These are phyloP conservation scores for Mortierella sp. DNA, from an alignment of 371 early-diverging fungal species.

Conservation along the genomic window DNA sequence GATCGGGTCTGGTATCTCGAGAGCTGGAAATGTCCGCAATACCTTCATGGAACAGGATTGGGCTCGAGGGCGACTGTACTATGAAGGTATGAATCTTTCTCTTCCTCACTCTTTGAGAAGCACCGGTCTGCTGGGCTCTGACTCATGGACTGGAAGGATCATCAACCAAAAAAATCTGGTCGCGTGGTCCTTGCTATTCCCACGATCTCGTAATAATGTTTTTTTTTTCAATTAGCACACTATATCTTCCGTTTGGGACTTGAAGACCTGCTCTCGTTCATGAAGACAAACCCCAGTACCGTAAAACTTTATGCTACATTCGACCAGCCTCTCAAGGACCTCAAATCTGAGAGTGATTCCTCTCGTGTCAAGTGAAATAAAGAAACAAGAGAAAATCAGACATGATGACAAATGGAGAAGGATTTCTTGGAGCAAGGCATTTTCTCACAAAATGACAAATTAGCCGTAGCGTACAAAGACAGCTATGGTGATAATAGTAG, in stretches of 20 bases:
- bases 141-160: no score
- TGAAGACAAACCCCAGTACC: slow-evolving; percentile 18
- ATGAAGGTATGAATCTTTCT: slow-evolving; percentile 43
- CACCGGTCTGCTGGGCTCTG: no score
- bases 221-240: slow-evolving; percentile 8
- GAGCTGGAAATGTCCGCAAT: not conserved
- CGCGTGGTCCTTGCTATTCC: no score
- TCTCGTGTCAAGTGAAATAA: slow-evolving; percentile 8
- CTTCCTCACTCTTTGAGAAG: no score
- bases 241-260: slow-evolving; percentile 27
- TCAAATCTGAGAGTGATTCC: slow-evolving; percentile 19
- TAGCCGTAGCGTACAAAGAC: no score
- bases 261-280: slow-evolving; percentile 24
- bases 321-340: slow-evolving; percentile 23
- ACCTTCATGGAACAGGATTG: slow-evolving; percentile 27
- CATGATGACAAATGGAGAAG: no score
- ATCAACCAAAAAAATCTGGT: no score
- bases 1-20: slow-evolving; percentile 20
- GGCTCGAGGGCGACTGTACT: slow-evolving; percentile 26
- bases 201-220: no score
- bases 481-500: no score
- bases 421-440: no score
- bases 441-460: no score
- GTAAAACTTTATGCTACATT: slow-evolving; percentile 3
- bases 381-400: not conserved